Conservation (phyloP, 2,329 filamentous ascomycete species). For the Aspergillus candidus region DNA sequence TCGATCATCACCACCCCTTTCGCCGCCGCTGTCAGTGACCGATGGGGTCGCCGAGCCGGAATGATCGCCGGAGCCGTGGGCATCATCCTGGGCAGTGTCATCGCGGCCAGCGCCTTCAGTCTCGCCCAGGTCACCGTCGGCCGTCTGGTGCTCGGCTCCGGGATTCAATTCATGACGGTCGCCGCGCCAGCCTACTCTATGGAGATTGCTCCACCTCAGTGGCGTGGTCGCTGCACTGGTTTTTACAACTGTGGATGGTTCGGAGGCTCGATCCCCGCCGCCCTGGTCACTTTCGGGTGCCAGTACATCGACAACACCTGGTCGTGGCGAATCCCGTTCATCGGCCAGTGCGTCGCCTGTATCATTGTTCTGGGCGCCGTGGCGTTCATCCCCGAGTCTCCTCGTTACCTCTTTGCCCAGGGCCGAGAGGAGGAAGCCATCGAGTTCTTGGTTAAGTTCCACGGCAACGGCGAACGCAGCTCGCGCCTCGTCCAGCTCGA, state of each 20-base stretch:
- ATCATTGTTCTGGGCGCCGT: slow-evolving; percentile 50
- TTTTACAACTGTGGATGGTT: slow-evolving; percentile 53
- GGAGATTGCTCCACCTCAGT: slow-evolving; percentile 46
- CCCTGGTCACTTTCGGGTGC: slow-evolving; percentile 45
- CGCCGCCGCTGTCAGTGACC: slow-evolving; percentile 43
- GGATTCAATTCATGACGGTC: slow-evolving; percentile 46
- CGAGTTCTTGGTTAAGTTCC: background rate
- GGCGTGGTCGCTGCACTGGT: slow-evolving; percentile 41
- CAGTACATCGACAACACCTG: slow-evolving; percentile 42
- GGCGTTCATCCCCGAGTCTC: slow-evolving; percentile 63
- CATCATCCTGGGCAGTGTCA: slow-evolving; percentile 43
- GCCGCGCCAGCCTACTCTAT: slow-evolving; percentile 46
- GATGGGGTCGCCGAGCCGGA: slow-evolving; percentile 39
- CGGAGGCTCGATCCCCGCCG: slow-evolving; percentile 47
- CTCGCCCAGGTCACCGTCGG: slow-evolving; percentile 42
- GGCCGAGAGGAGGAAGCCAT: slow-evolving; percentile 2
- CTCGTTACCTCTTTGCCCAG: slow-evolving; percentile 39
- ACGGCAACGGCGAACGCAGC: background rate
- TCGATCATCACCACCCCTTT: slow-evolving; percentile 31
- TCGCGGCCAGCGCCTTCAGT: slow-evolving; percentile 35
- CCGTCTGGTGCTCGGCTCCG: slow-evolving; percentile 44
- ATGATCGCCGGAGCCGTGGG: slow-evolving; percentile 44
- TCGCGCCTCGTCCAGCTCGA: background rate
- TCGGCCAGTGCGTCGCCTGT: slow-evolving; percentile 60
- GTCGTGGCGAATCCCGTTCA: slow-evolving; percentile 59